A percentile compares a stretch with the other conserved stretches of the same genome.
Conservation (phyloP, 331 rosid species). For the Dryas integrifolia region DNA sequence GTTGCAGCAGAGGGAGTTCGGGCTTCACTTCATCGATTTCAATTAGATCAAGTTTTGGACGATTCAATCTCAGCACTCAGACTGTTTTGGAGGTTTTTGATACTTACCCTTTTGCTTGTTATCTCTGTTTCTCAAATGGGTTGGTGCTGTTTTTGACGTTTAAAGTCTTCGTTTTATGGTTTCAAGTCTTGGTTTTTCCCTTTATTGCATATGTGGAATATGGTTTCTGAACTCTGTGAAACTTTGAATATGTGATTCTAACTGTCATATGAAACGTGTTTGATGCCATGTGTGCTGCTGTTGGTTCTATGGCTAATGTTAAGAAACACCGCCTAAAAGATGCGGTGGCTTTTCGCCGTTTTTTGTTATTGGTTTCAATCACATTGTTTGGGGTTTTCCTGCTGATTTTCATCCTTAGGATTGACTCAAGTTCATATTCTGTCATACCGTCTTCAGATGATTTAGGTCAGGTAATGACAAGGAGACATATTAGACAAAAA, state of each 20-base stretch:
- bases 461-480: slow-evolving; percentile 22
- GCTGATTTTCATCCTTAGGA: slow-evolving; percentile 49
- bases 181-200: slow-evolving; percentile 10
- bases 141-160: slow-evolving; percentile 18
- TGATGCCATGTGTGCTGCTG: slow-evolving; percentile 19
- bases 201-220: background rate
- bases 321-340: slow-evolving; percentile 62
- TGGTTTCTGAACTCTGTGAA: slow-evolving; percentile 23
- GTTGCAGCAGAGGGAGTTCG: slow-evolving; percentile 25
- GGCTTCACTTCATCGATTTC: slow-evolving; percentile 27
- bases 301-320: slow-evolving; percentile 41
- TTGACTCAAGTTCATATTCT: slow-evolving; percentile 37
- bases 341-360: slow-evolving; percentile 54
- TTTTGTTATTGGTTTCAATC: slow-evolving; percentile 51
- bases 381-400: slow-evolving; percentile 62
- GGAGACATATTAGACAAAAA: slow-evolving; percentile 22
- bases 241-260: slow-evolving; percentile 26
- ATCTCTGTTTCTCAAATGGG: slow-evolving; percentile 23
- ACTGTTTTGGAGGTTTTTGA: slow-evolving; percentile 43
- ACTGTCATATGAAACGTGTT: slow-evolving; percentile 21
- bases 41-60: slow-evolving; percentile 30
- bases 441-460: slow-evolving; percentile 28
- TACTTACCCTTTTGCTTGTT: slow-evolving; percentile 23
- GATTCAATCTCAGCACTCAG: slow-evolving; percentile 36
- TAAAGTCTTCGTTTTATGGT: background rate